Base-by-base conservation (phyloP, 129 eudicot species). In the Ambrosia trifida region DNA sequence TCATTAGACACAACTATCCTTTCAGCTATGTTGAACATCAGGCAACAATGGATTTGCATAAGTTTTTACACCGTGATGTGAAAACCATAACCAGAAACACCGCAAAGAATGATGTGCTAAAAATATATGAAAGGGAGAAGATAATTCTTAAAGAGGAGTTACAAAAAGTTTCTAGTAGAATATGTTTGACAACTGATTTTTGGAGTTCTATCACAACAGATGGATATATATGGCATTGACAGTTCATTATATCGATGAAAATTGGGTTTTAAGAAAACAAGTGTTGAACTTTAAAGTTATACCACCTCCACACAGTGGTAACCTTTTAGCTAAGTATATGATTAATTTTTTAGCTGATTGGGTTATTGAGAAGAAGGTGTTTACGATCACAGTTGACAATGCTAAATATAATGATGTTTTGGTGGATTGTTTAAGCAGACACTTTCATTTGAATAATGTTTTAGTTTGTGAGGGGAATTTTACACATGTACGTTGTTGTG, bases 251-350 rank as follows among this genome's bases (percentile, higher is more conserved):
- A 10, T 65, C 4, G 79, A 66, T 58, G 40, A 49, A 0, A 24
- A 66, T 43, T 53, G 83, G 83, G 17, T 7, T 14, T 66, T 65
- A 49, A 60, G 69, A 20, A 72, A 68, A 13, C n/a, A 65, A 12
- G 17, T 49, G 9, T 79, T 14, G 65, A 24, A 24, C 28, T 24
- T 24, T 24, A 24, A 24, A 24, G 28, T 24, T 24, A 24, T 24
- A 24, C 28, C 56, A 0, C 77, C 79, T 40, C 75, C 79, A 20
- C 75, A 79, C 14, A 43, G 32, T 17, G 71, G 79, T 20, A 43
- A 6, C 0, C 28, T 32, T 0, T 16, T 44, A 4, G 13, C 1
- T 7, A 33, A 53, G 49, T 30, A 13, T 11, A 0, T 68, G 28
- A 68, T 68, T 12, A 47, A 33, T 9, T 33, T 68, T 44, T 49